Conservation (phyloP, 1,139 yeast genomes). For the Debaryomyces sp. region DNA sequence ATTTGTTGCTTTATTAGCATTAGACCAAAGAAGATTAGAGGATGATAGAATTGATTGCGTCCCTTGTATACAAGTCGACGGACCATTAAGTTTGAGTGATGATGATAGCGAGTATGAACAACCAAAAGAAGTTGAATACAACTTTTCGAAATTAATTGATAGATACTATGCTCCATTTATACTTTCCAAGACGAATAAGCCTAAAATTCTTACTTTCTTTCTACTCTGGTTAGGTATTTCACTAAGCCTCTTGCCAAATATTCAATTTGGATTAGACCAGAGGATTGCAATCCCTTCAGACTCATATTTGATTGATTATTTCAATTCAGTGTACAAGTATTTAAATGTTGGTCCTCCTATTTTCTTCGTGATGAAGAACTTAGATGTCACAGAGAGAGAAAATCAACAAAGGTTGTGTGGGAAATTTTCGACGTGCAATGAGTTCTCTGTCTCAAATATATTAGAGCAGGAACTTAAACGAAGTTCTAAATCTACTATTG, state of each 20-base stretch:
- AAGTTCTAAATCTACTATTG: slow-evolving; percentile 61
- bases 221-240: slow-evolving; percentile 67
- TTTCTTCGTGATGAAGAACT: slow-evolving; percentile 72
- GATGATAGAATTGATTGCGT: slow-evolving; percentile 60
- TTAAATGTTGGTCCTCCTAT: slow-evolving; percentile 91
- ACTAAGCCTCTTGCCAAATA: slow-evolving; percentile 64
- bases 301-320: slow-evolving; percentile 80
- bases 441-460: slow-evolving; percentile 78
- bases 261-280: slow-evolving; percentile 85
- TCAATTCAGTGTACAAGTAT: slow-evolving; percentile 70
- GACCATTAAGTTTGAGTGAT: slow-evolving; percentile 5
- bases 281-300: slow-evolving; percentile 82
- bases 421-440: slow-evolving; percentile 79
- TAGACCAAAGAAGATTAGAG: slow-evolving; percentile 69
- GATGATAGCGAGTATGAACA: slow-evolving; percentile 16
- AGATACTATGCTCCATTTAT: slow-evolving; percentile 54
- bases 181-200: slow-evolving; percentile 48
- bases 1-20: slow-evolving; percentile 69
- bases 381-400: slow-evolving; percentile 60
- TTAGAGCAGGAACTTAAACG: slow-evolving; percentile 84
- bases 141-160: slow-evolving; percentile 28
- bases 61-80: slow-evolving; percentile 44
- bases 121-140: slow-evolving; percentile 23
- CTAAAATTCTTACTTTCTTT: slow-evolving; percentile 56
- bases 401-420: slow-evolving; percentile 84